Percentiles rank a stretch among this genome's conserved stretches.
These are phyloP conservation scores for Tanacetum coccineum DNA, from an alignment of 129 eudicot genomes.

Conservation along the genomic window DNA sequence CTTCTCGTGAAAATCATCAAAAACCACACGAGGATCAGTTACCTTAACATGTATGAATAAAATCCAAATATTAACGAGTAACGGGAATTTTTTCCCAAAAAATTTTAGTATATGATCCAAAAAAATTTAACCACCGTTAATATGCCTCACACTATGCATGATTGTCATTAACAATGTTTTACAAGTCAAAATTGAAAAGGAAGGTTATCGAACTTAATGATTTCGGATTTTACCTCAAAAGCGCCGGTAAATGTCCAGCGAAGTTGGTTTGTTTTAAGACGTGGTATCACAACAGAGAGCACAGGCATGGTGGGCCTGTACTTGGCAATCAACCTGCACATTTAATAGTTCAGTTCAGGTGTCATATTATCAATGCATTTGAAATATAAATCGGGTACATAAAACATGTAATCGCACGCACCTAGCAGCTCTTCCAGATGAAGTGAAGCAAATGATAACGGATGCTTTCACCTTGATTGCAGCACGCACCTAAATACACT, in stretches of 20 bases:
- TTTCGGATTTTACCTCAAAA: constrained; percentile 58
- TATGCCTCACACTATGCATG: background rate
- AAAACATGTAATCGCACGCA: constrained; percentile 27
- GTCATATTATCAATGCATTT: background rate
- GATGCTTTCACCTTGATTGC: constrained; percentile 92
- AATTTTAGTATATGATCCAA: too few species aligned
- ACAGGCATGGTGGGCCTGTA: constrained; percentile 98
- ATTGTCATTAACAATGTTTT: background rate
- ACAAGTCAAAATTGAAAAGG: background rate
- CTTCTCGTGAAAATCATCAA: constrained; percentile 36
- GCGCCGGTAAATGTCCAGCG: constrained; percentile 91
- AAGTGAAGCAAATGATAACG: constrained; percentile 86
- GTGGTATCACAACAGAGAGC: constrained; percentile 87
- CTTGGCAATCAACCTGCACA: constrained; percentile 82
- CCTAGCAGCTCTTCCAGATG: constrained; percentile 94
- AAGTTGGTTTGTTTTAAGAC: constrained; percentile 82
- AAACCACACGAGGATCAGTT: constrained; percentile 13
- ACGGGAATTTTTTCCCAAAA: background rate
- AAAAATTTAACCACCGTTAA: background rate
- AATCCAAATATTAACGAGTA: background rate
- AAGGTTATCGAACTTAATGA: background rate
- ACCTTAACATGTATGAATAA: background rate
- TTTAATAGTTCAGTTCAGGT: constrained; percentile 3
- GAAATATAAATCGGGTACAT: background rate
- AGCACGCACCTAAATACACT: constrained; percentile 62